These are phyloP conservation scores for Asterophora parasitica DNA, from an alignment of 768 basidiomycete genomes.

Conservation along the genomic window DNA sequence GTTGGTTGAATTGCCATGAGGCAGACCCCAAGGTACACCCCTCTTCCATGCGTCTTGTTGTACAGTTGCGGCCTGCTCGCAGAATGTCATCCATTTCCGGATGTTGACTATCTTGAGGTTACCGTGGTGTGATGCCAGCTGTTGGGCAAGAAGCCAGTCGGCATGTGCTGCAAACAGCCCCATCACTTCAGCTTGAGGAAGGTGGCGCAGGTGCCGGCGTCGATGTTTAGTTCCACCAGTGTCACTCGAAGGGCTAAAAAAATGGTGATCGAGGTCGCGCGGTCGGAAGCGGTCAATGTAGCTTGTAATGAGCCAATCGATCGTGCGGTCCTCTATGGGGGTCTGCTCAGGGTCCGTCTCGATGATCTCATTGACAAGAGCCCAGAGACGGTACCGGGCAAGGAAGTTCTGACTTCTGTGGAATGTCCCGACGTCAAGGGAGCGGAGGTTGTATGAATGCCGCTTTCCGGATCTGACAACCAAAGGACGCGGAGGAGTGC, in stretches of 20 bases:
- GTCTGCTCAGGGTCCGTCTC: conserved; percentile 27
- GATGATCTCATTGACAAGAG: conserved; percentile 42
- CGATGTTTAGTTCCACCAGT: conserved; percentile 23
- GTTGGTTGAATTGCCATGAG: conserved; percentile 20
- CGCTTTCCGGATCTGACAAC: conserved; percentile 19
- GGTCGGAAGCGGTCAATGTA: conserved; percentile 30
- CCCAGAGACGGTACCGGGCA: conserved; percentile 44
- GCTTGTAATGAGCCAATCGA: conserved; percentile 43
- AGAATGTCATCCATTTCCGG: conserved; percentile 45
- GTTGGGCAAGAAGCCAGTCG: conserved; percentile 55
- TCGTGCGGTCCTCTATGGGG: conserved; percentile 33
- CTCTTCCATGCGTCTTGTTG: conserved; percentile 26
- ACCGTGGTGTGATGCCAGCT: conserved; percentile 25
- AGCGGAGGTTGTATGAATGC: conserved; percentile 36
- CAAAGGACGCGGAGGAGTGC: conserved; percentile 14
- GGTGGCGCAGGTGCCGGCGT: conserved; percentile 39
- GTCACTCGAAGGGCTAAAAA: conserved; percentile 31
- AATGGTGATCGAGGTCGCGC: conserved; percentile 25
- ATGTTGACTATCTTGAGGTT: conserved; percentile 34
- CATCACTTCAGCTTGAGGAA: conserved; percentile 48
- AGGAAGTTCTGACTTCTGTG: conserved; percentile 44
- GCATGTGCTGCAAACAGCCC: conserved; percentile 50
- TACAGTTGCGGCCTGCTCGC: conserved; percentile 24
- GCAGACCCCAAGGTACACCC: conserved; percentile 28
- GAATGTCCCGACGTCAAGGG: conserved; percentile 42